Conservation (phyloP, 2,329 filamentous ascomycete genomes). For the Alternaria sp. region DNA sequence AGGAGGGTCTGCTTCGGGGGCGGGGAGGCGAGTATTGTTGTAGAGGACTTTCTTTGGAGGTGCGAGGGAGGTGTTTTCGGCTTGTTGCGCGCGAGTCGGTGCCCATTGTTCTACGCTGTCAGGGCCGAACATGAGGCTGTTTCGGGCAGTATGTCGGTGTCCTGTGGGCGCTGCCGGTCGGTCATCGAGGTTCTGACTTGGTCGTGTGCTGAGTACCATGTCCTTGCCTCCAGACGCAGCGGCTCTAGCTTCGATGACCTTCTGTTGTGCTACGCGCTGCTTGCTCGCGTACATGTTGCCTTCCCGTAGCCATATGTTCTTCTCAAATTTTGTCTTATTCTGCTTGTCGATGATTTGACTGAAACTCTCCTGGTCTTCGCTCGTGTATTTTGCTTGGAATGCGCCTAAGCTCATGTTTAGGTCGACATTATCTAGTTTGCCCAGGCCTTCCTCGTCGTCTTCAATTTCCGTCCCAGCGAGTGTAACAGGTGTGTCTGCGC, state of each 20-base stretch:
- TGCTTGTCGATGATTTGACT: conserved; percentile 91
- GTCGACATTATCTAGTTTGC: conserved; percentile 66
- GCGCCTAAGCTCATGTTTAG: conserved; percentile 81
- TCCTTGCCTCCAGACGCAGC: conserved; percentile 31
- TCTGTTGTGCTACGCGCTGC: conserved; percentile 71
- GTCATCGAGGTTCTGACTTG: conserved; percentile 68
- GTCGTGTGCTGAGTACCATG: conserved; percentile 62
- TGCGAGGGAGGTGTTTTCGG: conserved; percentile 75
- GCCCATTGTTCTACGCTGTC: conserved; percentile 67
- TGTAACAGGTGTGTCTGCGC: conserved; percentile 75
- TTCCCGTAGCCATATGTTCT: conserved; percentile 88
- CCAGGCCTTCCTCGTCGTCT: conserved; percentile 41
- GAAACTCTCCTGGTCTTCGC: conserved; percentile 97
- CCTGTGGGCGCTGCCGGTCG: conserved; percentile 78
- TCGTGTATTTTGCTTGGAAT: conserved; percentile 94
- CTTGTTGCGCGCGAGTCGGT: conserved; percentile 70
- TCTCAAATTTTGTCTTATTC: conserved; percentile 83
- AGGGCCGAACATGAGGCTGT: conserved; percentile 86
- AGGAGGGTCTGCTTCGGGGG: conserved; percentile 39
- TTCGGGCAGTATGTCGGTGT: conserved; percentile 78
- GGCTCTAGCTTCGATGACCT: conserved; percentile 74
- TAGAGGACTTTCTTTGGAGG: conserved; percentile 81
- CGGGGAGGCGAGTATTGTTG: conserved; percentile 80
- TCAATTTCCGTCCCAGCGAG: conserved; percentile 53
- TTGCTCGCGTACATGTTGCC: conserved; percentile 81